A percentile compares a stretch with the other conserved stretches of the same genome.
phyloP scores from a whole-genome alignment of 805 yeast species.

The Dipodascopsis uninucleata region DNA sequence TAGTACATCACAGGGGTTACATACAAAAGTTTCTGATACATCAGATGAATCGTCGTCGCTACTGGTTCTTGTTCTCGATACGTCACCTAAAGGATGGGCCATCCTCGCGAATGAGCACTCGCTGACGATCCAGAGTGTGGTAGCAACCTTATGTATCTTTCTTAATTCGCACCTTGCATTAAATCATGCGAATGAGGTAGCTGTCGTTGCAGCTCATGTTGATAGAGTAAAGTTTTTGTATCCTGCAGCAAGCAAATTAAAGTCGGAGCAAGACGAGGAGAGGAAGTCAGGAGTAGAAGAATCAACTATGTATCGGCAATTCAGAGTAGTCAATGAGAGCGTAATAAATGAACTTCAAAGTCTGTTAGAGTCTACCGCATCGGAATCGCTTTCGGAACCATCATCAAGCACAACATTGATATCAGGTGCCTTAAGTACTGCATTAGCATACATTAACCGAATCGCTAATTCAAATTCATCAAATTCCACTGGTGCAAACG shows the following conservation, averaged over 20 bases:
- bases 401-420: slow-evolving; percentile 43
- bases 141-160: slow-evolving; percentile 66
- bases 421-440: slow-evolving; percentile 77
- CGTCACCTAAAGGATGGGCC: slow-evolving; percentile 70
- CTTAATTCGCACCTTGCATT: slow-evolving; percentile 84
- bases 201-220: slow-evolving; percentile 73
- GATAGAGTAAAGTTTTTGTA: slow-evolving; percentile 65
- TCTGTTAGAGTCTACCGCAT: slow-evolving; percentile 41
- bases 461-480: not conserved
- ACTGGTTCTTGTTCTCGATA: slow-evolving; percentile 71
- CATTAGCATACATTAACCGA: slow-evolving; percentile 71
- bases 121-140: slow-evolving; percentile 53
- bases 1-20: no score
- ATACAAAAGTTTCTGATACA: no score
- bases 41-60: slow-evolving; percentile 71
- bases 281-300: not conserved
- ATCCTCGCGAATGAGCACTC: slow-evolving; percentile 31
- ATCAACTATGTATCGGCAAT: slow-evolving; percentile 72
- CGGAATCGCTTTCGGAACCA: no score
- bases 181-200: slow-evolving; percentile 78
- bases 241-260: slow-evolving; percentile 36
- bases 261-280: not conserved
- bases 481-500: not conserved
- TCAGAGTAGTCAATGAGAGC: slow-evolving; percentile 70
- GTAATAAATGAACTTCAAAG: slow-evolving; percentile 57